phyloP scores from a whole-genome alignment of 2,329 filamentous ascomycete species.

The Orbilia javanica region DNA sequence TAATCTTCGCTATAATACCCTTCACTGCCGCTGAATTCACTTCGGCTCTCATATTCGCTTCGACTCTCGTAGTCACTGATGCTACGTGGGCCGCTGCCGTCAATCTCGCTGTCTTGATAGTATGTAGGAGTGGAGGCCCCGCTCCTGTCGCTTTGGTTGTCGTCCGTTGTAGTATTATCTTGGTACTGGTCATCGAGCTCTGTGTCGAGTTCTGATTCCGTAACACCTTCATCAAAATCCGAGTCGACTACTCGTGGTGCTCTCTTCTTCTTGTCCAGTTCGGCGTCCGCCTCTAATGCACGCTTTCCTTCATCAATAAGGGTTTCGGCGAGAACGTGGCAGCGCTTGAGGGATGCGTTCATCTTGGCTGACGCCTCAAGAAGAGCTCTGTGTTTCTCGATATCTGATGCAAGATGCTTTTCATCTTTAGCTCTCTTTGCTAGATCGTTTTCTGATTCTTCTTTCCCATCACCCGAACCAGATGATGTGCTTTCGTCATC shows the following conservation, averaged over 20 bases:
- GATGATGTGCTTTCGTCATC: slow-evolving; percentile 67
- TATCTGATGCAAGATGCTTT: slow-evolving; percentile 83
- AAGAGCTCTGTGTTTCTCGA: slow-evolving; percentile 88
- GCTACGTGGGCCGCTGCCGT: slow-evolving; percentile 46
- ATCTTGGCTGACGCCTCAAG: slow-evolving; percentile 92
- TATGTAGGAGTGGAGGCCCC: slow-evolving; percentile 50
- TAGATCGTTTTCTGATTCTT: slow-evolving; percentile 64
- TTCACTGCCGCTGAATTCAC: slow-evolving; percentile 53
- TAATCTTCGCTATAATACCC: slow-evolving; percentile 56
- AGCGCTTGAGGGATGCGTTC: slow-evolving; percentile 92
- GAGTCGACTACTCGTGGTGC: slow-evolving; percentile 47
- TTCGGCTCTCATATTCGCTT: slow-evolving; percentile 53
- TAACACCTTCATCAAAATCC: slow-evolving; percentile 45
- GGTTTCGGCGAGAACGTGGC: slow-evolving; percentile 88
- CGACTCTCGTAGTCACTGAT: slow-evolving; percentile 46
- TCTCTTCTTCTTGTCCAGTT: slow-evolving; percentile 10
- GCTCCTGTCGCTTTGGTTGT: slow-evolving; percentile 46
- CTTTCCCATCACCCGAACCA: slow-evolving; percentile 66
- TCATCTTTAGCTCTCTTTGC: slow-evolving; percentile 80
- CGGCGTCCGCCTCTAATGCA: slow-evolving; percentile 70
- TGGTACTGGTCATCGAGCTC: slow-evolving; percentile 17
- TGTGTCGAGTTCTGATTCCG: slow-evolving; percentile 47
- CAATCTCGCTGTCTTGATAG: slow-evolving; percentile 50
- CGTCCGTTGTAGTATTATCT: slow-evolving; percentile 45
- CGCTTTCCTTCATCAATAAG: slow-evolving; percentile 89